Evolutionary conservation across 345 rosid genomes (phyloP).

Genomic region (Murraya paniculata): DNA sequence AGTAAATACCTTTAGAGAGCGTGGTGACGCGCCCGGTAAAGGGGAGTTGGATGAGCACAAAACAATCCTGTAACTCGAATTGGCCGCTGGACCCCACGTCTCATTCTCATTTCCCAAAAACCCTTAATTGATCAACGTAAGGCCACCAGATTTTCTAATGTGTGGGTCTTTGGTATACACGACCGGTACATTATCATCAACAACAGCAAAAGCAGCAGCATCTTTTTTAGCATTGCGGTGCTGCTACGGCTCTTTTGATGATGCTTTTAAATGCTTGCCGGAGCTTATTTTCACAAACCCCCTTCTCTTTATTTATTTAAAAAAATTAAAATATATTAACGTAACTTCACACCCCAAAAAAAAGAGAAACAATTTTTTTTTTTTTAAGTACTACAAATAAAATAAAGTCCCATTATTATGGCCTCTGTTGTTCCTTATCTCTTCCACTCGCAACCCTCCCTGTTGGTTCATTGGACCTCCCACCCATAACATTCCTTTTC

Average conservation of each 20-base stretch:
- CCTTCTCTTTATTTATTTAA: not conserved
- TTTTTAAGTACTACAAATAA: not conserved
- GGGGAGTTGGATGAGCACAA: not conserved
- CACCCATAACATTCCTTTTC: constrained; percentile 11
- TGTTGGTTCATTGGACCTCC: constrained; percentile 34
- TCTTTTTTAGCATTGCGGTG: constrained; percentile 47
- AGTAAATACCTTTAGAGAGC: not conserved
- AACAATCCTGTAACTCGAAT: not conserved
- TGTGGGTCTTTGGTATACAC: not conserved
- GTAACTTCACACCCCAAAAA: not conserved
- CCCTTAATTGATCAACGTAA: not conserved
- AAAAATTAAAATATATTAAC: not conserved
- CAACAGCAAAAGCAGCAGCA: constrained; percentile 4
- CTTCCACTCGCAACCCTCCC: constrained; percentile 25
- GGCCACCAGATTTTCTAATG: constrained; percentile 1
- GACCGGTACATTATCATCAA: constrained; percentile 10
- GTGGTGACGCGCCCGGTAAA: not conserved
- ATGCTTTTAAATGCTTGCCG: constrained; percentile 25
- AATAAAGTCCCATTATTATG: constrained; percentile 36
- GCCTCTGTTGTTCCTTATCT: constrained; percentile 47
- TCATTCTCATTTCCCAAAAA: constrained; percentile 10
- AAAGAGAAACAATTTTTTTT: not conserved
- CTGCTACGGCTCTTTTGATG: constrained; percentile 50
- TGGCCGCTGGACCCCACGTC: constrained; percentile 8
- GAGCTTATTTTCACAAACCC: constrained; percentile 20